A percentile compares a stretch with the other conserved stretches of the same genome.
phyloP scores from a whole-genome alignment of 2,329 filamentous ascomycete genomes.

The Chaetomiaceae sp. region DNA sequence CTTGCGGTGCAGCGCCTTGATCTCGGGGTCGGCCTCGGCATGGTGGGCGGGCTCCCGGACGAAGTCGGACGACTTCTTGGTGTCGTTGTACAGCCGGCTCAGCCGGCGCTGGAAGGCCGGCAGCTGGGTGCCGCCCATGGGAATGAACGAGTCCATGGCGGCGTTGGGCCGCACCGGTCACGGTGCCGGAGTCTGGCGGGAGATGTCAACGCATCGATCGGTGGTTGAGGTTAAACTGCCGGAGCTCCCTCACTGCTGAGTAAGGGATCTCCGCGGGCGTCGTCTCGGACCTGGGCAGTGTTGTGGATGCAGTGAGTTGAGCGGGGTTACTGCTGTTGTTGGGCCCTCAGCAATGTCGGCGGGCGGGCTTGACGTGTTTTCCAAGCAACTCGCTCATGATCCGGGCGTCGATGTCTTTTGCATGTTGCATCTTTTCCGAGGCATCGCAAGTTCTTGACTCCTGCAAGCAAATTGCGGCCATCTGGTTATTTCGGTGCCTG shows the following conservation, averaged over 20 bases:
- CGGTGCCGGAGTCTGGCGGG: not conserved
- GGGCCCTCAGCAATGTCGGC: not conserved
- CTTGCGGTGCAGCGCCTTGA: slow-evolving; percentile 68
- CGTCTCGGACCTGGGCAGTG: no score
- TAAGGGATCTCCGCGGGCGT: not conserved
- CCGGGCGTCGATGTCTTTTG: slow-evolving; percentile 1
- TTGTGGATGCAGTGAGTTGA: no score
- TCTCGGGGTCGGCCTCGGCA: slow-evolving; percentile 59
- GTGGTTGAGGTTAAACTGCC: not conserved
- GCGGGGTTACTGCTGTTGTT: not conserved
- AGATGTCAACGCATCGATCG: not conserved
- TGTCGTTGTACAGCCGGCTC: slow-evolving; percentile 74
- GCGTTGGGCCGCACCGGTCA: not conserved
- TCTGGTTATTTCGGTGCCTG: slow-evolving; percentile 28
- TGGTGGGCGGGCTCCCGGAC: slow-evolving; percentile 62
- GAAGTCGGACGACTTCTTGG: slow-evolving; percentile 72
- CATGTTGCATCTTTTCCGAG: not conserved
- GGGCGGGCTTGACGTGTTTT: no score
- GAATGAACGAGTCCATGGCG: slow-evolving; percentile 33
- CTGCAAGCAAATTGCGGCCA: not conserved
- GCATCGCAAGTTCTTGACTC: not conserved
- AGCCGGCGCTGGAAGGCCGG: slow-evolving; percentile 56
- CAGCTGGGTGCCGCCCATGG: slow-evolving; percentile 49
- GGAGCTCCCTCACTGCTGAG: not conserved
- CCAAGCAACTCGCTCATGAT: no score